phyloP scores from a whole-genome alignment of 495 filamentous ascomycete genomes.

The Neurospora hispaniola region DNA sequence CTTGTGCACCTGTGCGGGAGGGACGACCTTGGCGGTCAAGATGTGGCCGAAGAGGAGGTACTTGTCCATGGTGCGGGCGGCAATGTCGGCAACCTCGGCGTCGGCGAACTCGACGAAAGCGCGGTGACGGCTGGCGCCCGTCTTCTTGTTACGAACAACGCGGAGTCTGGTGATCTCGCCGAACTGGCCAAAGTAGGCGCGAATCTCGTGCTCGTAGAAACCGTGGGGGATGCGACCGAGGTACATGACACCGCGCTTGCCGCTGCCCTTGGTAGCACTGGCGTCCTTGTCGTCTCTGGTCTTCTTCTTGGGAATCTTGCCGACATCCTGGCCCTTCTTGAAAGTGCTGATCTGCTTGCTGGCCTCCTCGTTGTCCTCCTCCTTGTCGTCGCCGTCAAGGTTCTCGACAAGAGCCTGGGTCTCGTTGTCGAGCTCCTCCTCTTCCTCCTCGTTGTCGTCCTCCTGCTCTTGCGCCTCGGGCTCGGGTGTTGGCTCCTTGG shows the following conservation, averaged over 20 bases:
- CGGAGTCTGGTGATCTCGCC: constrained; percentile 72
- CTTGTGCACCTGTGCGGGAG: constrained; percentile 64
- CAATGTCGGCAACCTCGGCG: constrained; percentile 71
- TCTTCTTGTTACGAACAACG: constrained; percentile 82
- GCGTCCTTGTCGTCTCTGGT: constrained; percentile 46
- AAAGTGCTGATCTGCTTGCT: constrained; percentile 37
- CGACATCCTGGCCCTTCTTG: constrained; percentile 48
- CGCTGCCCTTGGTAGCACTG: constrained; percentile 21
- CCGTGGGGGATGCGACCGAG: constrained; percentile 84
- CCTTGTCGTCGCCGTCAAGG: constrained; percentile 71
- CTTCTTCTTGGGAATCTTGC: constrained; percentile 48
- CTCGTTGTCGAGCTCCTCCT: constrained; percentile 32
- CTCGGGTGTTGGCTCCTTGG: constrained; percentile 15
- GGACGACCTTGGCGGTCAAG: constrained; percentile 71
- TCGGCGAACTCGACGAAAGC: constrained; percentile 87
- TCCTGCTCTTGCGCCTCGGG: constrained; percentile 19
- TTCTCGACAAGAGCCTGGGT: constrained; percentile 54
- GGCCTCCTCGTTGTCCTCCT: constrained; percentile 41
- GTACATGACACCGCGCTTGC: constrained; percentile 72
- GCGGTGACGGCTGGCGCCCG: constrained; percentile 80
- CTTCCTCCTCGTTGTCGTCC: constrained; percentile 20
- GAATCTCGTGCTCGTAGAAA: constrained; percentile 96
- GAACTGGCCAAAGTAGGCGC: constrained; percentile 89
- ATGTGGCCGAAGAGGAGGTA: constrained; percentile 93
- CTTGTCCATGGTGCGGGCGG: constrained; percentile 91